Evolutionary conservation across 2,329 filamentous ascomycete species (phyloP).

Genomic region (Verticillium klebahnii): DNA sequence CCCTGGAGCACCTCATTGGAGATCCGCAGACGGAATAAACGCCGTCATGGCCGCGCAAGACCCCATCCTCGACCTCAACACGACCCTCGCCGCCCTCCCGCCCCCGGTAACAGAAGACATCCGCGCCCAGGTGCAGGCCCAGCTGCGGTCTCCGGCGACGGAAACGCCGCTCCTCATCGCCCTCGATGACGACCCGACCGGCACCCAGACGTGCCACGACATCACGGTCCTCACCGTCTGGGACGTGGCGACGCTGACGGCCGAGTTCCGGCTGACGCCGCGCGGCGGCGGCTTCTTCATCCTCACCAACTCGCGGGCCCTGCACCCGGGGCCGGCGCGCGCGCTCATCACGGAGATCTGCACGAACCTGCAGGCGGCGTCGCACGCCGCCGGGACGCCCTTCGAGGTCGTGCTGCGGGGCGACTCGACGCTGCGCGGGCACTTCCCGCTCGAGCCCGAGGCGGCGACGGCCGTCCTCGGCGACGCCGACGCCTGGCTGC

Average conservation of each 20-base stretch:
- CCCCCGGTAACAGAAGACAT: not conserved
- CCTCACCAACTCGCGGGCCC: constrained; percentile 52
- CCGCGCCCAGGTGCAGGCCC: constrained; percentile 1
- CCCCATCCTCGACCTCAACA: not conserved
- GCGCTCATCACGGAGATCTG: constrained; percentile 45
- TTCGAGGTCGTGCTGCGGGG: constrained; percentile 52
- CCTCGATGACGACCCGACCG: constrained; percentile 52
- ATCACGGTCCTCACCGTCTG: constrained; percentile 51
- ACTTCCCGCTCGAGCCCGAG: constrained; percentile 51
- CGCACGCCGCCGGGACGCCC: constrained; percentile 24
- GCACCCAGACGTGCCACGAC: constrained; percentile 54
- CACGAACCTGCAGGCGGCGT: constrained; percentile 38
- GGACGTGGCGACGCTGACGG: constrained; percentile 36
- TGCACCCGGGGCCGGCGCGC: constrained; percentile 41
- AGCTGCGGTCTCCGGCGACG: not conserved
- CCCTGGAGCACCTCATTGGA: no score
- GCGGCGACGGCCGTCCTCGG: constrained; percentile 44
- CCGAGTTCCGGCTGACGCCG: constrained; percentile 34
- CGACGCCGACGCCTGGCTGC: constrained; percentile 43
- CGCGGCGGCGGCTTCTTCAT: constrained; percentile 48
- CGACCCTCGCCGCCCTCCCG: constrained; percentile 1
- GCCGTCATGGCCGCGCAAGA: not conserved
- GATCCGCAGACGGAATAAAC: not conserved
- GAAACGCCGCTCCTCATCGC: constrained; percentile 28
- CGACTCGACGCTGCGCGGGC: constrained; percentile 51